Evolutionary conservation across 2,329 filamentous ascomycete genomes (phyloP), one percentile per base, ranked within the genome.

Genomic region (Xylariaceae sp.): DNA sequence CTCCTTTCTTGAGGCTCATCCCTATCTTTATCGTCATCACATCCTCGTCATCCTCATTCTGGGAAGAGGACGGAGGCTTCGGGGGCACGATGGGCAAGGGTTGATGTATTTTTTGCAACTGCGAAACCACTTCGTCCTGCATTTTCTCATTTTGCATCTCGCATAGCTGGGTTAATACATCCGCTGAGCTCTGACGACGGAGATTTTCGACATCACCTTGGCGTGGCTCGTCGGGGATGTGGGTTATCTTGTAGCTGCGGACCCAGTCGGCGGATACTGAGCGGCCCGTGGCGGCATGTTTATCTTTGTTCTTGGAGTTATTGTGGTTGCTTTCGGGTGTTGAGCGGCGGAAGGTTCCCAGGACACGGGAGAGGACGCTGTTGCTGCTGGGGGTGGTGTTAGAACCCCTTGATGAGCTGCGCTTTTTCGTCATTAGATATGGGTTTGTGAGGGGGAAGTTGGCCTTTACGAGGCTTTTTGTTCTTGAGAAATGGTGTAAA

Each of bases 161-260:
- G 9, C 40, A 26, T 47, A 57, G 47, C 43, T 55, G 44, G 9
- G 30, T 52, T 19, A 55, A 6, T 29, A 58, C 48, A 12, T 54
- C 41, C 27, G n/a, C 42, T 27, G 52, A 54, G 52, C 55, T 47
- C 27, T 47, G 57, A 6, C 34, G 37, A 43, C 26, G 30, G 34
- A 55, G 4, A 9, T 19, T 37, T 39, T 48, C 46, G 8, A 50
- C 53, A 34, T 19, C 46, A 40, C 55, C 51, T 6, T 39, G 44
- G 19, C 12, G 45, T 6, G 57, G 54, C 6, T 51, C 51, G 47
- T 59, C 57, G 19, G 57, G 57, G 7, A 30, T 40, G 5, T 59
- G 54, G 27, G 57, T 57, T 37, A 59, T 59, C 47, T 54, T 48
- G 44, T 54, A 59, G 11, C 12, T 59, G 1, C 50, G 44, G 34